These are phyloP conservation scores for Auriculariales sp. DNA, from an alignment of 768 basidiomycete species.

Conservation along the genomic window DNA sequence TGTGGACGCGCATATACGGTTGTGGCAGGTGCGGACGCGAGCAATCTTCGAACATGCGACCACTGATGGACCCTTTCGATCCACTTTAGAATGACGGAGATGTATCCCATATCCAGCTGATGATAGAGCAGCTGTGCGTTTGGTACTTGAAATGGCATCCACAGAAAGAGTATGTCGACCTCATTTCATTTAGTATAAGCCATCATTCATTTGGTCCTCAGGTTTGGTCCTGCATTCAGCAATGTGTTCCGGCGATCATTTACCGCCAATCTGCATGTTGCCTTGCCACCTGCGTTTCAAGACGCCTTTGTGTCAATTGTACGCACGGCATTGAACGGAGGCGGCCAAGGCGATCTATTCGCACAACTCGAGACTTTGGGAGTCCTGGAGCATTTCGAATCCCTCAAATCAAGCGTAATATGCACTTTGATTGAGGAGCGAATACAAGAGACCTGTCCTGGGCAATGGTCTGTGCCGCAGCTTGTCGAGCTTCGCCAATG, in stretches of 20 bases:
- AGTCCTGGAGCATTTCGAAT: conserved; percentile 70
- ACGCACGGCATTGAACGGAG: conserved; percentile 8
- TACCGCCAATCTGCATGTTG: not conserved
- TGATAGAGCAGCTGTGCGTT: too few relatives aligned
- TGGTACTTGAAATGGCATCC: too few relatives aligned
- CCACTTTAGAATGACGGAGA: too few relatives aligned
- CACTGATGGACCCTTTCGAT: too few relatives aligned
- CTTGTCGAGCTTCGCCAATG: conserved; percentile 48
- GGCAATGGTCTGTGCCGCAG: conserved; percentile 55
- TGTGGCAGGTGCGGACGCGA: not conserved
- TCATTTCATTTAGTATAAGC: too few relatives aligned
- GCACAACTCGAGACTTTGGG: conserved; percentile 53
- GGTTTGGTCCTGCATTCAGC: not conserved
- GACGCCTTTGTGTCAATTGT: conserved; percentile 47
- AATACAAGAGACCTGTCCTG: conserved; percentile 49
- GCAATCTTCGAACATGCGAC: not conserved
- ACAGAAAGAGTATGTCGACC: too few relatives aligned
- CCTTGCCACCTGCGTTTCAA: conserved; percentile 52
- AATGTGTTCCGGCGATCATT: not conserved
- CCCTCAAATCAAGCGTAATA: conserved; percentile 67
- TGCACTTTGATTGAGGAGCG: conserved; percentile 74
- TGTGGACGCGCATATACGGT: not conserved
- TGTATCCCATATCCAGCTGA: too few relatives aligned
- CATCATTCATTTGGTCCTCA: too few relatives aligned
- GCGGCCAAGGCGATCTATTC: conserved; percentile 31